Evolutionary conservation across 768 basidiomycete species (phyloP), one percentile per base, ranked within the genome.

Genomic region (Gloeophyllum trabeum): DNA sequence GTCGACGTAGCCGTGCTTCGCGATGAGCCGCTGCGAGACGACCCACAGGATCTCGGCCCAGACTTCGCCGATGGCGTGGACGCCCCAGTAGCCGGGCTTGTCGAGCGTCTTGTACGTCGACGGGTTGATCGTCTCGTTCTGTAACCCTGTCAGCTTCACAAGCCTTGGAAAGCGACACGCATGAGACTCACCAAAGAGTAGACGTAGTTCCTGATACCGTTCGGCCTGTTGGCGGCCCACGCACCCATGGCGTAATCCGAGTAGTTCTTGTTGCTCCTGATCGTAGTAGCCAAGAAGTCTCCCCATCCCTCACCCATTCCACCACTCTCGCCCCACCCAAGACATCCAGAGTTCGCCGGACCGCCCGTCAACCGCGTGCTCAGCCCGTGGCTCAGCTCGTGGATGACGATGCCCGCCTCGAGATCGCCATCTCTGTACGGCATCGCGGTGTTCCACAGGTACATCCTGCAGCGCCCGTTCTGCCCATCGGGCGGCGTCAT

Each of bases 221-320:
- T 56, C 1, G 48, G 65, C 24, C 67, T 63, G 63, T 93, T 93
- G 10, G 89, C 79, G 39, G 93, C 93, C 94, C 94, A 99, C 5
- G 86, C 73, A 38, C 94, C 94, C 93, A 98, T 96, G 1, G 82
- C 64, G 52, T 78, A 92, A 57, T 91, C 84, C 3, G 73, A 70
- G 64, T 91, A 87, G 40, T 62, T 59, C 54, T 69, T 69, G 38
- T 69, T 83, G 63, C 83, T 84, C 38, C 92, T 78, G 55, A 92
- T 83, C 0, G 76, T 76, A 0, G 92, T 97, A 4, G 91, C 93
- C 39, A 96, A 63, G 65, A 81, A 91, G 52, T 92, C 87, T 48
- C 92, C 92, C 92, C 92, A 96, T 12, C 92, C 92, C 63, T 96
- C 91, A 50, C 93, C 93, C 93, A 97, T 97, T 20, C 92, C 94